Base-by-base conservation (phyloP, 139 green algal genomes). In the Pseudopediastrum boryanum region DNA sequence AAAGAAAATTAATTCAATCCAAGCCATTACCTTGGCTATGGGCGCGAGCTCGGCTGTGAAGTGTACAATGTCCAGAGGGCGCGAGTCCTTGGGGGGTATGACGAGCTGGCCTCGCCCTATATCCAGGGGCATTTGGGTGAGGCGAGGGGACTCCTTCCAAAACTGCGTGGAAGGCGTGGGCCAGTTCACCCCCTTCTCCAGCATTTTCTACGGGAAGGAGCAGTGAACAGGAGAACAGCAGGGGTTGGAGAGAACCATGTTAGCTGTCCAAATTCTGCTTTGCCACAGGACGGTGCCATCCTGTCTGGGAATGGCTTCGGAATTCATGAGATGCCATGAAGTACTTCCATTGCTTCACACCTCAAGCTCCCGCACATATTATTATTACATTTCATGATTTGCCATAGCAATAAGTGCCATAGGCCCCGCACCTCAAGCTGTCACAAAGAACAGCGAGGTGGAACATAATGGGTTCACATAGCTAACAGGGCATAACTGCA, bases 1-100 rank as follows among this genome's bases (percentile, higher is more conserved):
- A n/a, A n/a, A n/a, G n/a, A n/a, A n/a, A n/a, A n/a, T n/a, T n/a
- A n/a, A n/a, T n/a, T n/a, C n/a, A n/a, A n/a, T n/a, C n/a, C n/a
- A n/a, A n/a, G 27, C 25, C 6, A 72, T 31, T 21, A 98, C 95
- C 85, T 98, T 98, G 46, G 94, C 95, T 25, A 95, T 80, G 27
- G 95, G 95, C 35, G 95, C 95, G 89, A 98, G 94, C 89, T 98
- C 95, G 0, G 95, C 95, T 2, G 93, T 94, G 27, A 98, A 77
- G 84, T 98, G 95, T 50, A 97, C 86, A 1, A 98, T 83, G 67
- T 97, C 85, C 56, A 97, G 62, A 1, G 68, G 70, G 29, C 80
- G 46, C 1, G 65, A 23, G 74, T 94, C 88, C 8, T 54, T 50
- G 1, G 76, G 76, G 51, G 61, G 48, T 65, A 76, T 41, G 19